Evolutionary conservation across 768 basidiomycete species (phyloP).

Genomic region (Tricholoma saponaceum): DNA sequence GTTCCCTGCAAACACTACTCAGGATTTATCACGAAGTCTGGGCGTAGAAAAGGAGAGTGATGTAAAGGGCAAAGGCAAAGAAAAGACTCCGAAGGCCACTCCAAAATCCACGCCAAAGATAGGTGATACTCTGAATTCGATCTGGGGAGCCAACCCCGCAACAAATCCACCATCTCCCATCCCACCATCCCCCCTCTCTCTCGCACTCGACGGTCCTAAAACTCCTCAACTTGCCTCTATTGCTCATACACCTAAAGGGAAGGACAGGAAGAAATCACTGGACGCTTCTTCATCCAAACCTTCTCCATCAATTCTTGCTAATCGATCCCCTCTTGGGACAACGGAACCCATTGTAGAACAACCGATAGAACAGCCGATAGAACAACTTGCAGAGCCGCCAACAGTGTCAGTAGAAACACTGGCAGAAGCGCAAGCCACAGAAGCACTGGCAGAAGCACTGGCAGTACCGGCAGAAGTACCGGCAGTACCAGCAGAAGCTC

Average conservation of each 20-base stretch:
- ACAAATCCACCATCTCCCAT: conserved; percentile 4
- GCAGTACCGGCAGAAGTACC: neutral
- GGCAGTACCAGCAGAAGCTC: neutral
- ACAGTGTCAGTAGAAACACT: neutral
- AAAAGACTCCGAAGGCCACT: conserved; percentile 7
- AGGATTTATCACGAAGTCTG: conserved; percentile 14
- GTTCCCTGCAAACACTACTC: conserved; percentile 11
- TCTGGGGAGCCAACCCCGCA: conserved; percentile 39
- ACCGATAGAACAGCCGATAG: conserved; percentile 1
- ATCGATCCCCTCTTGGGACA: conserved; percentile 15
- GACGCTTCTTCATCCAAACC: conserved; percentile 16
- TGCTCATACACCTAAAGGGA: conserved; percentile 9
- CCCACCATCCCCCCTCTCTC: neutral
- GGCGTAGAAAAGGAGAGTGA: conserved; percentile 8
- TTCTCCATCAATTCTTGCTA: conserved; percentile 16
- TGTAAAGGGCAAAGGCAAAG: conserved; percentile 25
- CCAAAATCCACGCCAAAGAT: conserved; percentile 24
- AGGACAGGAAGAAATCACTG: conserved; percentile 15
- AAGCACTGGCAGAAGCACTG: neutral
- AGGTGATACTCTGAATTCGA: conserved; percentile 38
- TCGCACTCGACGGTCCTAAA: neutral
- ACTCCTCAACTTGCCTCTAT: neutral
- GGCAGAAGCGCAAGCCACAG: neutral
- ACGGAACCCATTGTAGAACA: conserved; percentile 7
- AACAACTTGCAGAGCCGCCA: conserved; percentile 1